Percentiles rank a stretch among this genome's conserved stretches.
Conservation (phyloP, 2,329 filamentous ascomycete species). For the Byssothecium circinans region DNA sequence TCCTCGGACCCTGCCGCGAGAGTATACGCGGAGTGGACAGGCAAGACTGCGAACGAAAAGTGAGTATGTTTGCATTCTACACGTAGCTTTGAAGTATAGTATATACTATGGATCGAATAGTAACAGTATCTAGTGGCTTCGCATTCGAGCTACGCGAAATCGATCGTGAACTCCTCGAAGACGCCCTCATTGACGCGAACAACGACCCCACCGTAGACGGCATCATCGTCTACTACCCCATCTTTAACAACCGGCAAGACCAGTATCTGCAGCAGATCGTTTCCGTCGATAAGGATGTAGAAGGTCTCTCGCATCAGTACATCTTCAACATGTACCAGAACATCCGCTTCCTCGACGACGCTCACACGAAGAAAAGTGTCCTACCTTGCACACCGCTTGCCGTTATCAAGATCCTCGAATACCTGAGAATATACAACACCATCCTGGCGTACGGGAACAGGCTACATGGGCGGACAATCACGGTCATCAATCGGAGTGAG, state of each 20-base stretch:
- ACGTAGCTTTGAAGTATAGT: too few species aligned
- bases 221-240: constrained; percentile 98
- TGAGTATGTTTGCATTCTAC: constrained; percentile 56
- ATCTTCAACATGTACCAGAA: constrained; percentile 99
- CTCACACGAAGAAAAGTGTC: constrained; percentile 82
- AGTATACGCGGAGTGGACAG: constrained; percentile 96
- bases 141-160: constrained; percentile 82
- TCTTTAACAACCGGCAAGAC: constrained; percentile 89
- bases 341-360: constrained; percentile 85
- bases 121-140: too few species aligned
- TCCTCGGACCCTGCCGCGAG: constrained; percentile 88
- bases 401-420: constrained; percentile 94
- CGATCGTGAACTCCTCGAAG: constrained; percentile 85
- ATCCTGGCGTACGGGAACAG: constrained; percentile 91
- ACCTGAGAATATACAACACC: constrained; percentile 94
- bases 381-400: constrained; percentile 94
- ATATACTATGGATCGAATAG: too few species aligned
- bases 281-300: constrained; percentile 87
- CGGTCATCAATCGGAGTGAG: constrained; percentile 94
- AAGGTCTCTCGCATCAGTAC: constrained; percentile 90
- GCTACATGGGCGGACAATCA: constrained; percentile 90
- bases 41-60: constrained; percentile 96
- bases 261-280: constrained; percentile 96
- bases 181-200: constrained; percentile 84
- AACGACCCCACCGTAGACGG: constrained; percentile 74